Percentiles rank a stretch among this genome's conserved stretches.
Evolutionary conservation across 192 early-diverging fungal genomes (phyloP).

Genomic region (Podochytrium sp.): DNA sequence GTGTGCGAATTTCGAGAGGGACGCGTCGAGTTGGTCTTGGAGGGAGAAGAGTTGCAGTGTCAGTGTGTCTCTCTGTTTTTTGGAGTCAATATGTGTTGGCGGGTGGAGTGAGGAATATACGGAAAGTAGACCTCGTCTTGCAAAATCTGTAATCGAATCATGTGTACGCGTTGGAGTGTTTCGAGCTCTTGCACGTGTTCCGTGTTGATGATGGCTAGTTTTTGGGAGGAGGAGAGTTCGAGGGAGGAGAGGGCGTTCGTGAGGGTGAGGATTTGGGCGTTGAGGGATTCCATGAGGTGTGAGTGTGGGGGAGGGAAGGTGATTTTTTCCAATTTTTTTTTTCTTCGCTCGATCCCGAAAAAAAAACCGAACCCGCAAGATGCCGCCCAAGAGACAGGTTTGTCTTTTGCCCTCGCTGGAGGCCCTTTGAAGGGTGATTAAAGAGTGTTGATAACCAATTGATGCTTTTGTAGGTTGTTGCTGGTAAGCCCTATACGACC

Average conservation of each 20-base stretch:
- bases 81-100: not conserved
- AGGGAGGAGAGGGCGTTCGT: not conserved
- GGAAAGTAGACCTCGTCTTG: not conserved
- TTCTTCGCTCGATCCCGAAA: not conserved
- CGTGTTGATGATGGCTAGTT: constrained; percentile 17
- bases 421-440: no score
- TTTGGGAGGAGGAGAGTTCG: constrained; percentile 3
- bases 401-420: no score
- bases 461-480: not conserved
- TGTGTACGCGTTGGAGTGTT: constrained; percentile 17
- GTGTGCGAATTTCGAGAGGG: not conserved
- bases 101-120: not conserved
- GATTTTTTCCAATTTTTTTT: not conserved
- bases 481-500: constrained; percentile 3
- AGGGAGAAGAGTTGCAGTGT: constrained; percentile 1
- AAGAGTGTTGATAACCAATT: not conserved
- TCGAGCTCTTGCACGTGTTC: constrained; percentile 28
- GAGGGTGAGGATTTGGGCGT: not conserved
- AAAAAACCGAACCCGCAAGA: constrained; percentile 20
- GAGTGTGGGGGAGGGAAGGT: not conserved
- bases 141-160: constrained; percentile 13
- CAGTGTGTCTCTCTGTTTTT: not conserved
- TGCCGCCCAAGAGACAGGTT: constrained; percentile 30
- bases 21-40: constrained; percentile 5
- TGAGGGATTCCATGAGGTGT: not conserved